phyloP scores from a whole-genome alignment of 2,329 filamentous ascomycete genomes.

The Aspergillus uvarum region DNA sequence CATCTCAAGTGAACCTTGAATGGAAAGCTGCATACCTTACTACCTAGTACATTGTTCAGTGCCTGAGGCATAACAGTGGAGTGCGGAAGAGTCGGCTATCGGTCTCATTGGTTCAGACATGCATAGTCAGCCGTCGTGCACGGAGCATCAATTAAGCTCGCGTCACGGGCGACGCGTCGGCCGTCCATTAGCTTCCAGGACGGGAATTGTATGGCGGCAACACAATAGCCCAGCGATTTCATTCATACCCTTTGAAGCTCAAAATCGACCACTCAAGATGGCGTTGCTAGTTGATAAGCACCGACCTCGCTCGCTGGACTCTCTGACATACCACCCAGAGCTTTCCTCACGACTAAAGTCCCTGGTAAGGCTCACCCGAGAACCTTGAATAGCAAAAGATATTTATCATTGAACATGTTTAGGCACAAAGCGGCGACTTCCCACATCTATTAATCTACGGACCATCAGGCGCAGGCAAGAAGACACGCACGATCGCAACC shows the following conservation, averaged over 20 bases:
- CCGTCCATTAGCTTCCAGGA: slow-evolving; percentile 11
- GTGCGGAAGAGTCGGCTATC: neutral
- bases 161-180: slow-evolving; percentile 38
- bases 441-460: slow-evolving; percentile 97
- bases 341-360: slow-evolving; percentile 84
- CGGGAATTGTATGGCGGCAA: neutral
- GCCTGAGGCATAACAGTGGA: neutral
- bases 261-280: slow-evolving; percentile 45
- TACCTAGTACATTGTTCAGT: neutral
- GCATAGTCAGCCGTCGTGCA: slow-evolving; percentile 23
- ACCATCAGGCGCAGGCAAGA: slow-evolving; percentile 94
- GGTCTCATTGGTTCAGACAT: neutral
- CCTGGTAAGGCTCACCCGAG: slow-evolving; percentile 57
- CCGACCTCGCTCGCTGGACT: slow-evolving; percentile 51
- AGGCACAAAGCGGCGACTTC: slow-evolving; percentile 97
- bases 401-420: slow-evolving; percentile 16
- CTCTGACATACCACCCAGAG: slow-evolving; percentile 82
- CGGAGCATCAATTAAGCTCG: slow-evolving; percentile 41
- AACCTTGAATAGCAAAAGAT: neutral
- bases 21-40: neutral
- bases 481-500: slow-evolving; percentile 93
- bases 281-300: slow-evolving; percentile 66
- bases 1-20: neutral
- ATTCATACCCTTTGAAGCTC: neutral
- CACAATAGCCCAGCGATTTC: neutral